phyloP scores from a whole-genome alignment of 2,329 filamentous ascomycete species.

The Fusarium marasasianum region DNA sequence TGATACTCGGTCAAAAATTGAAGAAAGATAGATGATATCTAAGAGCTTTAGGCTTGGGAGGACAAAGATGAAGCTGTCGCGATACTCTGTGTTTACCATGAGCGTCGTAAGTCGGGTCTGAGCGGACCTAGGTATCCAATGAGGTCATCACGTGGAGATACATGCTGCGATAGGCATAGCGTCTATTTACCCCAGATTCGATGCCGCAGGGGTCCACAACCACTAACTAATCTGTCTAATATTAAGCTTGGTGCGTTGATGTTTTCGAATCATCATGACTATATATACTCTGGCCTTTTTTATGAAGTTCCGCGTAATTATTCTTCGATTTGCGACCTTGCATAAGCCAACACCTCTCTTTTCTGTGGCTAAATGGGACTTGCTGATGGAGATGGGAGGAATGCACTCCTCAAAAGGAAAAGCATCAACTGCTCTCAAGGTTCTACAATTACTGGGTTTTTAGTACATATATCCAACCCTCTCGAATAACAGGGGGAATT shows the following conservation, averaged over 20 bases:
- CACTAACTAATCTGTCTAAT: neutral
- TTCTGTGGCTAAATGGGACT: neutral
- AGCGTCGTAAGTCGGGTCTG: neutral
- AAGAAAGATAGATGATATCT: neutral
- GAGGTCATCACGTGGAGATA: slow-evolving; percentile 36
- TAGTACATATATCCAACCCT: neutral
- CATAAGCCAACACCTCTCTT: neutral
- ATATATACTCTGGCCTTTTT: neutral
- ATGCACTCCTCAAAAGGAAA: neutral
- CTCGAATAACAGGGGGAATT: neutral
- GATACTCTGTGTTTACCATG: neutral
- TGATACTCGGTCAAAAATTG: neutral
- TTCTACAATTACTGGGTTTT: no score
- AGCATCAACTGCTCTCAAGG: neutral
- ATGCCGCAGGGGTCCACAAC: neutral
- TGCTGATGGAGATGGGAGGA: neutral
- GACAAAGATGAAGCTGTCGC: neutral
- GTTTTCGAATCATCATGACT: neutral
- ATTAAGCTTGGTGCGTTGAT: neutral
- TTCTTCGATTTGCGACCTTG: neutral
- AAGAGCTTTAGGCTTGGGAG: neutral
- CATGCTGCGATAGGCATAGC: slow-evolving; percentile 25
- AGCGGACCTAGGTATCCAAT: slow-evolving; percentile 21
- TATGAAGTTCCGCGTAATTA: no score
- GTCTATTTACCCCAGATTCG: slow-evolving; percentile 22